Evolutionary conservation across 75 land plant genomes (phyloP).

Genomic region (Chamaecyparis obtusa): DNA sequence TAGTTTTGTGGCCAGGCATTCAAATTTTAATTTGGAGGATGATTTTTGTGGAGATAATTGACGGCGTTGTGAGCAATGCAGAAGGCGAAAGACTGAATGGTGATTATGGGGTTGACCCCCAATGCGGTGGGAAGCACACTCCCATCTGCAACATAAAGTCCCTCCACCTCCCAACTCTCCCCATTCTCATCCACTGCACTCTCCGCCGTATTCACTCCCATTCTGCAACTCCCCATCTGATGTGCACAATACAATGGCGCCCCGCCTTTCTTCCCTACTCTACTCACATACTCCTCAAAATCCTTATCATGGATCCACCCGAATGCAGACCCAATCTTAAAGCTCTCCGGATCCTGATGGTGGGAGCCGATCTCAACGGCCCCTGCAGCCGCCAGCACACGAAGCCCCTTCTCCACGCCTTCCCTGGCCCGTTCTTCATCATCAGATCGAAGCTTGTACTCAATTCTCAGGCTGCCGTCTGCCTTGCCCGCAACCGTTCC

Average conservation of each 20-base stretch:
- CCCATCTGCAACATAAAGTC: constrained; percentile 19
- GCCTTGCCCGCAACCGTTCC: constrained; percentile 21
- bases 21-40: background rate
- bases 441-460: background rate
- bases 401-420: constrained; percentile 26
- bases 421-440: constrained; percentile 14
- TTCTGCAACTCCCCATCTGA: constrained; percentile 34
- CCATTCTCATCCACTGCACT: constrained; percentile 19
- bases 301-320: no score
- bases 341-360: constrained; percentile 18
- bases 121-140: constrained; percentile 29
- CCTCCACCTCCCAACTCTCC: constrained; percentile 27
- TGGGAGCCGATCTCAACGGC: constrained; percentile 34
- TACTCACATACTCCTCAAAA: constrained; percentile 51
- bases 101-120: constrained; percentile 30
- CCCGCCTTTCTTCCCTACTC: constrained; percentile 9
- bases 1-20: no score
- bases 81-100: constrained; percentile 20
- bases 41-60: background rate
- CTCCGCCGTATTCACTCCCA: constrained; percentile 6
- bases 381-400: constrained; percentile 34
- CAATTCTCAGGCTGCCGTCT: background rate
- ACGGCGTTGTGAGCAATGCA: constrained; percentile 24
- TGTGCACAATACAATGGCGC: constrained; percentile 8
- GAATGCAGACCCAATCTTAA: background rate